These are phyloP conservation scores for Naganishia onofrii DNA, from an alignment of 768 basidiomycete genomes.

Conservation along the genomic window DNA sequence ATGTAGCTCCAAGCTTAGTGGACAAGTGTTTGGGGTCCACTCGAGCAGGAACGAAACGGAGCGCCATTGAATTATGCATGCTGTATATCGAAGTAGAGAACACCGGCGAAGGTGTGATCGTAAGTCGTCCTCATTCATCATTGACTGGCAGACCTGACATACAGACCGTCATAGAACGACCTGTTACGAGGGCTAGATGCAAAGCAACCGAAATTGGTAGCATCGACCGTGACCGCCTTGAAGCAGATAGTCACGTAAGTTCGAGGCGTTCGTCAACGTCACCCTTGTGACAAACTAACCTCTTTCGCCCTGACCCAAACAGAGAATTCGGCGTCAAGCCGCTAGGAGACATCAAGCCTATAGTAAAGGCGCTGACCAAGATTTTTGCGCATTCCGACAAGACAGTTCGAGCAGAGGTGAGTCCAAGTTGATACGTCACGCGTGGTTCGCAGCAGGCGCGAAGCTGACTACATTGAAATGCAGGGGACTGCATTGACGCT, in stretches of 20 bases:
- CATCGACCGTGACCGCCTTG: conserved; percentile 70
- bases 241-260: conserved; percentile 81
- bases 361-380: conserved; percentile 85
- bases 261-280: not conserved
- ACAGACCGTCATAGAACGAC: conserved; percentile 59
- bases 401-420: conserved; percentile 79
- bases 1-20: conserved; percentile 82
- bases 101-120: conserved; percentile 77
- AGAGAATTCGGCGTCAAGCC: conserved; percentile 80
- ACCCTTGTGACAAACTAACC: not conserved
- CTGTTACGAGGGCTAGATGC: conserved; percentile 78
- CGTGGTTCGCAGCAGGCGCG: not conserved
- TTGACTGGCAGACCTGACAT: conserved; percentile 1
- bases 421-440: not conserved
- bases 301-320: not conserved
- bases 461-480: not conserved
- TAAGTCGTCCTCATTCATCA: conserved; percentile 56
- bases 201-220: conserved; percentile 92
- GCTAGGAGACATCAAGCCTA: conserved; percentile 58
- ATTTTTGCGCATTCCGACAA: conserved; percentile 95
- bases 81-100: conserved; percentile 95
- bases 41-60: conserved; percentile 81
- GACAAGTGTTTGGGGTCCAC: conserved; percentile 94
- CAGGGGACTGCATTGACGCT: conserved; percentile 70
- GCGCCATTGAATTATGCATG: conserved; percentile 77